Conservation (phyloP, 768 basidiomycete species). For the Tylopilus subfusipes region DNA sequence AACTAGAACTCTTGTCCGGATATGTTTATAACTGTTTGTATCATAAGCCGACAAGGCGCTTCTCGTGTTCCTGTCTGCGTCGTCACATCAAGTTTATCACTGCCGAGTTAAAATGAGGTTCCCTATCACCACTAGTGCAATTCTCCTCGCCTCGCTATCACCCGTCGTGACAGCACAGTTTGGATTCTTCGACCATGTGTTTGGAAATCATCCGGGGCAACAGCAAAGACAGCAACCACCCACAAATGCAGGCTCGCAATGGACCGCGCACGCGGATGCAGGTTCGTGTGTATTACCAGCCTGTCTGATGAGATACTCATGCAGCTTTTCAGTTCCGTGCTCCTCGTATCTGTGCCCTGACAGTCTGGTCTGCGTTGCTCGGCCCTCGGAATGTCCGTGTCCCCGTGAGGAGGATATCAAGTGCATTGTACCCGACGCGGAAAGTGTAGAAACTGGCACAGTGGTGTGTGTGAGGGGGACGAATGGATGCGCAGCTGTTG, state of each 20-base stretch:
- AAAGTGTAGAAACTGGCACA: slow-evolving; percentile 50
- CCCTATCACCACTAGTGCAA: neutral
- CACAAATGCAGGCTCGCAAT: slow-evolving; percentile 49
- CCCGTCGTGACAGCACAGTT: slow-evolving; percentile 60
- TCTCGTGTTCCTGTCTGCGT: neutral
- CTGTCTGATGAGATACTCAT: neutral
- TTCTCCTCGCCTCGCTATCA: slow-evolving; percentile 22
- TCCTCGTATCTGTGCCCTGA: slow-evolving; percentile 72
- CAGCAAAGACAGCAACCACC: slow-evolving; percentile 54
- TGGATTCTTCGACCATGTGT: slow-evolving; percentile 77
- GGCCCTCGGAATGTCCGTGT: slow-evolving; percentile 68
- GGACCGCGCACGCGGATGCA: slow-evolving; percentile 61
- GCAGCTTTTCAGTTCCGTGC: slow-evolving; percentile 56
- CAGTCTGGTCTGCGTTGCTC: slow-evolving; percentile 61
- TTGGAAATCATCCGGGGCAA: slow-evolving; percentile 46
- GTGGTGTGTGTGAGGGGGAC: slow-evolving; percentile 68
- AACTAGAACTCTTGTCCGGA: too few species aligned
- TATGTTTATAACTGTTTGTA: neutral
- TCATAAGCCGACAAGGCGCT: neutral
- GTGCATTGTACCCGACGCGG: slow-evolving; percentile 64
- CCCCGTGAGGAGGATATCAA: slow-evolving; percentile 73
- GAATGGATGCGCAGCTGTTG: slow-evolving; percentile 59
- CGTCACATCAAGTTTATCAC: neutral
- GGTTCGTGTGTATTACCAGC: slow-evolving; percentile 39
- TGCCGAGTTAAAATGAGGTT: slow-evolving; percentile 13